These are phyloP conservation scores for Panicum miliaceum DNA, from an alignment of 176 grass and related monocot species.

Conservation along the genomic window DNA sequence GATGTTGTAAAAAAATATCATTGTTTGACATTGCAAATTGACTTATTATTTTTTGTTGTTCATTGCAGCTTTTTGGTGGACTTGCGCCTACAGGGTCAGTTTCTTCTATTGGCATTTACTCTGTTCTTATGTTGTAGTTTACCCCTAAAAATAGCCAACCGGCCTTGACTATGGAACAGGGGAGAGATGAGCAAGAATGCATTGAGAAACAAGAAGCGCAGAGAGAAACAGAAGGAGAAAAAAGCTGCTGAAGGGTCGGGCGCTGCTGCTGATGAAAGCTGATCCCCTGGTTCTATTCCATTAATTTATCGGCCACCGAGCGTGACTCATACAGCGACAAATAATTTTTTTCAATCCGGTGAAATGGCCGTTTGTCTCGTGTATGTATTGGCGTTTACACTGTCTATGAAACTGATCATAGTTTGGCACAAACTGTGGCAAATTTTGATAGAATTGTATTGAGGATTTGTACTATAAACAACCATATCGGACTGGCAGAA, in stretches of 20 bases:
- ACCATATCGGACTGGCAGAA: neutral
- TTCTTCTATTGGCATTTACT: slow-evolving; percentile 15
- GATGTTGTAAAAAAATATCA: neutral
- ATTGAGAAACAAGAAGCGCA: slow-evolving; percentile 93
- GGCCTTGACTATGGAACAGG: slow-evolving; percentile 37
- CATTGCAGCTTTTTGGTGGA: slow-evolving; percentile 88
- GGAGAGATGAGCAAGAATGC: slow-evolving; percentile 96
- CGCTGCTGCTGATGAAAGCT: slow-evolving; percentile 53
- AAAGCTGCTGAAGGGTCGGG: slow-evolving; percentile 67
- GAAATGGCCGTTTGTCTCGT: neutral
- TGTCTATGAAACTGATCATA: neutral
- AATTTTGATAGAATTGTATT: slow-evolving; percentile 23
- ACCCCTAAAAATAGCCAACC: neutral
- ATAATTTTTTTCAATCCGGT: neutral
- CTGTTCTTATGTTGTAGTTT: neutral
- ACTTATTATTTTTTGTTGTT: slow-evolving; percentile 22
- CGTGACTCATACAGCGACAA: neutral
- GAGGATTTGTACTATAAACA: neutral
- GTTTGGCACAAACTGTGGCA: neutral
- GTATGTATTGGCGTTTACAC: slow-evolving; percentile 2
- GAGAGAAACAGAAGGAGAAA: slow-evolving; percentile 92
- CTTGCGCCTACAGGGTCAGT: slow-evolving; percentile 77
- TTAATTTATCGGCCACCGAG: slow-evolving; percentile 16
- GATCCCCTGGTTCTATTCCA: slow-evolving; percentile 37
- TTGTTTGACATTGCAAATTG: slow-evolving; percentile 9